A percentile compares a stretch with the other conserved stretches of the same genome.
Evolutionary conservation across 2,329 filamentous ascomycete genomes (phyloP).

Genomic region (Setomelanomma holmii): DNA sequence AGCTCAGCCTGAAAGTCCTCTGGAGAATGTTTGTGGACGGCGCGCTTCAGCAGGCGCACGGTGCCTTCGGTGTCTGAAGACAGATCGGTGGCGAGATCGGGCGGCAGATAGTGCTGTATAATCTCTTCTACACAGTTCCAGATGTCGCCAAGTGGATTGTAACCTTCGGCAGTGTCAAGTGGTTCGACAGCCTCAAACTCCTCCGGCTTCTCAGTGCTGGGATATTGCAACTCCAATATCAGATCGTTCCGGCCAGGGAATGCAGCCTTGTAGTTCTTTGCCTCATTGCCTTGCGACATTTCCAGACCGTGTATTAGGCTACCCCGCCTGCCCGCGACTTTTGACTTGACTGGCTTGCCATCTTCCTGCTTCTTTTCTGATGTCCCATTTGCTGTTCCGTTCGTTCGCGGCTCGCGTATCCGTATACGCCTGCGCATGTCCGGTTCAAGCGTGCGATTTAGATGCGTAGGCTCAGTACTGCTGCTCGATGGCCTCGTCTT

Average conservation of each 20-base stretch:
- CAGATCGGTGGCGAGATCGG: constrained; percentile 71
- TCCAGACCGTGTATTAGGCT: constrained; percentile 51
- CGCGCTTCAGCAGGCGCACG: constrained; percentile 77
- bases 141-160: constrained; percentile 55
- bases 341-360: constrained; percentile 16
- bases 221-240: constrained; percentile 80
- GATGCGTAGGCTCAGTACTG: constrained; percentile 44
- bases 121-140: constrained; percentile 70
- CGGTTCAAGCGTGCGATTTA: constrained; percentile 47
- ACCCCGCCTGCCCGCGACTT: constrained; percentile 18
- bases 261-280: constrained; percentile 59
- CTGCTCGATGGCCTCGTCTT: constrained; percentile 47
- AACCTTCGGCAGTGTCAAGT: background rate
- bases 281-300: constrained; percentile 49
- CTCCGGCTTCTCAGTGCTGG: constrained; percentile 73
- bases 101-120: constrained; percentile 75
- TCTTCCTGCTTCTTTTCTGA: constrained; percentile 14
- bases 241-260: constrained; percentile 55
- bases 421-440: constrained; percentile 44
- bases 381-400: constrained; percentile 5
- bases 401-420: constrained; percentile 23
- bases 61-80: constrained; percentile 76
- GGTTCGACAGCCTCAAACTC: constrained; percentile 49
- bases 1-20: constrained; percentile 76
- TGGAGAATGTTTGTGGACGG: constrained; percentile 70